Base-by-base conservation (phyloP, 164 flowering plant species). In the Protea cynaroides region DNA sequence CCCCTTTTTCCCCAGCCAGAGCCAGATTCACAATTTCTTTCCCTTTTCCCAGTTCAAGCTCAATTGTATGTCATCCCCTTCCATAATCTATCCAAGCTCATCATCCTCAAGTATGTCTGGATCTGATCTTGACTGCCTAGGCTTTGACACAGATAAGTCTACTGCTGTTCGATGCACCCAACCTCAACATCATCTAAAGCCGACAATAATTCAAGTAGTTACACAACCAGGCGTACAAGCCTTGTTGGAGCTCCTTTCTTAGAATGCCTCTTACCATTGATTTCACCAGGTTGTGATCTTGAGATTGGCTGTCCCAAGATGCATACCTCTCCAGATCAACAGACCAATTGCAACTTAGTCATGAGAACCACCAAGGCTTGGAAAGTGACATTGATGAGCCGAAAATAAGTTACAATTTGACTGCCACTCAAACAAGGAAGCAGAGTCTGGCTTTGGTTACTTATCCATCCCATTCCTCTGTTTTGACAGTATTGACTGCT, bases 381-480 rank as follows among this genome's bases (percentile, higher is more conserved):
- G 90, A 55, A 95, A 94, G 75, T 90, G 71, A 89, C 86, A 50
- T 64, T 81, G 82, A 78, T 84, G 91, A 89, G 92, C 76, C 72
- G 88, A 80, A 83, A 73, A 73, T 74, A 64, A 86, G 96, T 64
- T 71, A 64, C 67, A 63, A 61, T 51, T 76, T 76, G 62, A 83
- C 76, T 65, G 82, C 81, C 29, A 50, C 59, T 59, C 80, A 75
- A 64, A 75, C 71, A 67, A 80, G 73, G 62, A 76, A 74, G 63
- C 72, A 66, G 43, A 71, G 70, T 54, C 54, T 59, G 21, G 67
- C 82, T n/a, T 69, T 58, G 85, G 88, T 86, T 8, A 80, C 73
- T 38, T 57, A 38, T 62, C 36, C 61, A 34, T 13, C 9, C n/a
- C 23, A 2, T 10, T 9, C n/a, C 38, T 38, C 0, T 52, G 29